These are phyloP conservation scores for Phytophthora pisi DNA, from an alignment of 352 stramenopile genomes.

Conservation along the genomic window DNA sequence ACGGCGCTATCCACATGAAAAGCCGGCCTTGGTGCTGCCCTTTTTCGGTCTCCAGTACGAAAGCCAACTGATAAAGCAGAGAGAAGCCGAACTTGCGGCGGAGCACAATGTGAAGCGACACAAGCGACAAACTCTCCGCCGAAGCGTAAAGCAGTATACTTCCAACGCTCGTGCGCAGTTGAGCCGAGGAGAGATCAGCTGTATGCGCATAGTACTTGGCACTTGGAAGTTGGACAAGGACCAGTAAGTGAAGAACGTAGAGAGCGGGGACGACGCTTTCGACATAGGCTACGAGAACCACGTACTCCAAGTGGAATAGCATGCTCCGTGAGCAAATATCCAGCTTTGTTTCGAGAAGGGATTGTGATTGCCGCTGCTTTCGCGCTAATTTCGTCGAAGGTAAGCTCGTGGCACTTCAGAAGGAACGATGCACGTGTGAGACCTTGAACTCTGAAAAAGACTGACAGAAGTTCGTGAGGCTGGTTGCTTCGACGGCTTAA, in stretches of 20 bases:
- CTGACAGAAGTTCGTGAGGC: neutral
- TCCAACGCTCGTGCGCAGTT: neutral
- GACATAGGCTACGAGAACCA: conserved; percentile 22
- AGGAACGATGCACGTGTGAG: neutral
- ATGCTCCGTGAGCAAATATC: neutral
- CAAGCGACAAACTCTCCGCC: neutral
- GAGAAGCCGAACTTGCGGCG: conserved; percentile 22
- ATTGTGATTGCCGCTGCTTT: neutral
- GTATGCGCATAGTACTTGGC: conserved; percentile 24
- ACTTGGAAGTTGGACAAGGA: conserved; percentile 25
- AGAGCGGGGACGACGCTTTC: conserved; percentile 16
- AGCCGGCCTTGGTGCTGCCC: conserved; percentile 28
- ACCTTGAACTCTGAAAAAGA: neutral
- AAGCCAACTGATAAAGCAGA: conserved; percentile 36
- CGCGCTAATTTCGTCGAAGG: neutral
- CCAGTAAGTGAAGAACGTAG: conserved; percentile 19
- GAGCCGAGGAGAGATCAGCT: neutral
- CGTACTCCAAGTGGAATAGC: conserved; percentile 26
- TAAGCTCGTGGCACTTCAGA: neutral
- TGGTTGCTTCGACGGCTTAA: neutral
- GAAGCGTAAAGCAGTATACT: conserved; percentile 1
- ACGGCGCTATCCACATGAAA: conserved; percentile 32
- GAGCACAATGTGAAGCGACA: conserved; percentile 1
- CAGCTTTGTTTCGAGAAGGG: neutral
- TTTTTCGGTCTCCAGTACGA: conserved; percentile 41